Conservation (phyloP, 2,329 filamentous ascomycete genomes). For the Nigrospora oryzae region DNA sequence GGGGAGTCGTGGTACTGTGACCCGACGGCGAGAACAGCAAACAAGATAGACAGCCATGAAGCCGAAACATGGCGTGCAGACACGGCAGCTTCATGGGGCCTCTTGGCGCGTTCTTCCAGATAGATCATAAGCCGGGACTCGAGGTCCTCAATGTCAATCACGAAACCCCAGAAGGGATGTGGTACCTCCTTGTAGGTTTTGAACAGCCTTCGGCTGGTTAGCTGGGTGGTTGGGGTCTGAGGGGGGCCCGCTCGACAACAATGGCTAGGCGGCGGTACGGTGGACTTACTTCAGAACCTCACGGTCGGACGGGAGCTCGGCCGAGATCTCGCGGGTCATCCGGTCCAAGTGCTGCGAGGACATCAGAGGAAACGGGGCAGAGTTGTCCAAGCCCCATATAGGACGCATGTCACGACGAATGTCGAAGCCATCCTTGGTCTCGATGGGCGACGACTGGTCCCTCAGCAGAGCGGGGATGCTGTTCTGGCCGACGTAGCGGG, state of each 20-base stretch:
- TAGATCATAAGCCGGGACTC: slow-evolving; percentile 58
- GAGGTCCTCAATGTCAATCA: slow-evolving; percentile 57
- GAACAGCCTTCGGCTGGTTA: slow-evolving; percentile 39
- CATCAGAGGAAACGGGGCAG: slow-evolving; percentile 60
- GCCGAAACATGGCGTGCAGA: slow-evolving; percentile 47
- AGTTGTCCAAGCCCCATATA: slow-evolving; percentile 57
- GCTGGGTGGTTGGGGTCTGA: neutral
- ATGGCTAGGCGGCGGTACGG: too few species aligned
- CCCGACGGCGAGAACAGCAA: slow-evolving; percentile 56
- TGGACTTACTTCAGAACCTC: slow-evolving; percentile 56
- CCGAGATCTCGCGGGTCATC: slow-evolving; percentile 51
- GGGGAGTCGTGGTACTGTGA: slow-evolving; percentile 59
- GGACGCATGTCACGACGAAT: slow-evolving; percentile 59
- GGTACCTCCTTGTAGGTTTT: slow-evolving; percentile 59
- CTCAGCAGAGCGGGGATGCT: slow-evolving; percentile 58
- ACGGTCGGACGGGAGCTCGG: slow-evolving; percentile 54
- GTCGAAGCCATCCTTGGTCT: slow-evolving; percentile 43
- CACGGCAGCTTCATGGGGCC: slow-evolving; percentile 35
- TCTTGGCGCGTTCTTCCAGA: slow-evolving; percentile 53
- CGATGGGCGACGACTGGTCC: slow-evolving; percentile 48
- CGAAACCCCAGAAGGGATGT: slow-evolving; percentile 60
- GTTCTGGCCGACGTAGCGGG: slow-evolving; percentile 56
- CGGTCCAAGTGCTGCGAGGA: slow-evolving; percentile 52
- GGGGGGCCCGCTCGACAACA: too few species aligned
- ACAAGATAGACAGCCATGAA: slow-evolving; percentile 58